Conservation (phyloP, 345 rosid species). For the Odontarrhena argentea region DNA sequence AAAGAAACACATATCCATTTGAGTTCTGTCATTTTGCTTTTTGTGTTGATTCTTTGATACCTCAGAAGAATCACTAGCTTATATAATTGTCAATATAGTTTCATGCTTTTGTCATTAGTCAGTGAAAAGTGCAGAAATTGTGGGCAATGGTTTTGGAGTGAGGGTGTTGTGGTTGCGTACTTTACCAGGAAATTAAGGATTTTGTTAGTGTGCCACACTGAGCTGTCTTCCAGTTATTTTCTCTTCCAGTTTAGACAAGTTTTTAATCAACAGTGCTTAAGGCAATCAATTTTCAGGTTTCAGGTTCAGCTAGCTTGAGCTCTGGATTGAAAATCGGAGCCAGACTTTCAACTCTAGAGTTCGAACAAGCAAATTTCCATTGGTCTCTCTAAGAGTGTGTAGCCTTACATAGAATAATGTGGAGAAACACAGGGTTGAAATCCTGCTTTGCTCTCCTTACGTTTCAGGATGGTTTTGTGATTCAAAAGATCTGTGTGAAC, state of each 20-base stretch:
- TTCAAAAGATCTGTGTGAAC: background rate
- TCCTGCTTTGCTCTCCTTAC: background rate
- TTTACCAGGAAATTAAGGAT: conserved; percentile 20
- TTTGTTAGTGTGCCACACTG: background rate
- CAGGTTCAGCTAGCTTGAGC: background rate
- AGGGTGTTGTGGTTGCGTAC: background rate
- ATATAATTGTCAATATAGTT: conserved; percentile 26
- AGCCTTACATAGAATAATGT: background rate
- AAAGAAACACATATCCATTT: conserved; percentile 24
- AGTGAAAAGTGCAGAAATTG: conserved; percentile 17
- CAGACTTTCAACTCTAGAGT: conserved; percentile 3
- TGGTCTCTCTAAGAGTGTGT: background rate
- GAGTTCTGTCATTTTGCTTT: conserved; percentile 35
- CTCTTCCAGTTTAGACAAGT: background rate
- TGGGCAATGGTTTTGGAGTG: conserved; percentile 22
- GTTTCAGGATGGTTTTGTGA: background rate
- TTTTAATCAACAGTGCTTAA: background rate
- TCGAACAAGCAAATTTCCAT: conserved; percentile 11
- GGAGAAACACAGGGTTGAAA: background rate
- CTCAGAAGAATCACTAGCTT: conserved; percentile 12
- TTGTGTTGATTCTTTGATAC: conserved; percentile 17
- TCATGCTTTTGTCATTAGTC: conserved; percentile 34
- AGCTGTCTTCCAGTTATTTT: background rate
- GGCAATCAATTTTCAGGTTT: conserved; percentile 4
- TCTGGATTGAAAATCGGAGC: conserved; percentile 3